These are phyloP conservation scores for Aspergillus sp. DNA, from an alignment of 2,329 filamentous ascomycete species.

Conservation along the genomic window DNA sequence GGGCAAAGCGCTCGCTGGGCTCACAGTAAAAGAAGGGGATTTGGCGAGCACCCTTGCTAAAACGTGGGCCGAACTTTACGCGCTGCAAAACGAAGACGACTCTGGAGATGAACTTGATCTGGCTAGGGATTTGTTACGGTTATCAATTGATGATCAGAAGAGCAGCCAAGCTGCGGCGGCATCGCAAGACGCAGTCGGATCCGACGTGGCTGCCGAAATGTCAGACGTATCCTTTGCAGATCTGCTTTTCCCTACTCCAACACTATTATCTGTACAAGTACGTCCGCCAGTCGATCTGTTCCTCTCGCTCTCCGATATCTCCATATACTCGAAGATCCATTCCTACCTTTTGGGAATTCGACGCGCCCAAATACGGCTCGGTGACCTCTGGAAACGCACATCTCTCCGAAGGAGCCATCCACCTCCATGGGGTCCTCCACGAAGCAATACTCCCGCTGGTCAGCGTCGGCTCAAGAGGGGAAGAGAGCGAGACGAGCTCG, in stretches of 20 bases:
- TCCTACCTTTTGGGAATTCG: constrained; percentile 79
- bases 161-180: constrained; percentile 20
- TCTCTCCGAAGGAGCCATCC: constrained; percentile 69
- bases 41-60: constrained; percentile 66
- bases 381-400: constrained; percentile 78
- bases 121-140: constrained; percentile 65
- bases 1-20: constrained; percentile 46
- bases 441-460: constrained; percentile 54
- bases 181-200: constrained; percentile 11
- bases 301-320: constrained; percentile 64
- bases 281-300: constrained; percentile 83
- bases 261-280: constrained; percentile 61
- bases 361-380: constrained; percentile 74
- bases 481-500: constrained; percentile 56
- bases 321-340: constrained; percentile 75
- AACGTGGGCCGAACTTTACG: constrained; percentile 72
- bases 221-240: constrained; percentile 57
- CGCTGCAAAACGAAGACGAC: constrained; percentile 66
- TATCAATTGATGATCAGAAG: constrained; percentile 44
- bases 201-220: constrained; percentile 27
- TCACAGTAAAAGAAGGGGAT: constrained; percentile 79
- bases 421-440: constrained; percentile 57
- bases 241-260: constrained; percentile 70
- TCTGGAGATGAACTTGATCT: constrained; percentile 69
- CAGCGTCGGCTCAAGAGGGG: constrained; percentile 53